Percentiles rank a stretch among this genome's conserved stretches.
Conservation (phyloP, 805 yeast species). For the Kodamaea neixiangensis region DNA sequence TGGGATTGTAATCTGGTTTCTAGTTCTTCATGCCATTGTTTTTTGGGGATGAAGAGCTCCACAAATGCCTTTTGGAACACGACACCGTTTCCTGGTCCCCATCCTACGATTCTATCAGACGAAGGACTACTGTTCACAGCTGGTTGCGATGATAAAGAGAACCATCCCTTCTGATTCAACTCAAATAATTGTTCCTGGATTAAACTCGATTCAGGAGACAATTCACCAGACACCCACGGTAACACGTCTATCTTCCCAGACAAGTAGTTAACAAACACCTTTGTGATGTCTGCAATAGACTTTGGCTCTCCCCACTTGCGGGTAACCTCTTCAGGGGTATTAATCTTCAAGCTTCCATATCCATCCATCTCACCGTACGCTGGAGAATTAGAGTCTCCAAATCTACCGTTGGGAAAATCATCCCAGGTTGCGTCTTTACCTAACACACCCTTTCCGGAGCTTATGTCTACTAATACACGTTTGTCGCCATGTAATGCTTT, state of each 20-base stretch:
- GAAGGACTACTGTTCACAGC: slow-evolving; percentile 80
- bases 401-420: slow-evolving; percentile 94
- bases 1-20: slow-evolving; percentile 49
- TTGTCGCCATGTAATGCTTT: slow-evolving; percentile 36
- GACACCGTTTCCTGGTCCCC: slow-evolving; percentile 93
- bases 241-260: slow-evolving; percentile 72
- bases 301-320: slow-evolving; percentile 82
- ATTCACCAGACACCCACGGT: slow-evolving; percentile 90
- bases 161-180: slow-evolving; percentile 70
- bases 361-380: slow-evolving; percentile 99
- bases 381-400: slow-evolving; percentile 92
- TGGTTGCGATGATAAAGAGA: slow-evolving; percentile 95
- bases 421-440: slow-evolving; percentile 97
- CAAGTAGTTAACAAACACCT: slow-evolving; percentile 69
- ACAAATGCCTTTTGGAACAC: slow-evolving; percentile 93
- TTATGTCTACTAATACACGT: slow-evolving; percentile 69
- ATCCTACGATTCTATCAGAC: slow-evolving; percentile 87
- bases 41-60: slow-evolving; percentile 71
- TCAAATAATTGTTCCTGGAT: slow-evolving; percentile 89
- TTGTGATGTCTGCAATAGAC: slow-evolving; percentile 56
- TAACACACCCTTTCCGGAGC: slow-evolving; percentile 78
- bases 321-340: slow-evolving; percentile 59
- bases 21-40: slow-evolving; percentile 62
- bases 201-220: slow-evolving; percentile 86
- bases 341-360: slow-evolving; percentile 83